Conservation (phyloP, 1,284 basidiomycete species). For the Malassezia caprae region DNA sequence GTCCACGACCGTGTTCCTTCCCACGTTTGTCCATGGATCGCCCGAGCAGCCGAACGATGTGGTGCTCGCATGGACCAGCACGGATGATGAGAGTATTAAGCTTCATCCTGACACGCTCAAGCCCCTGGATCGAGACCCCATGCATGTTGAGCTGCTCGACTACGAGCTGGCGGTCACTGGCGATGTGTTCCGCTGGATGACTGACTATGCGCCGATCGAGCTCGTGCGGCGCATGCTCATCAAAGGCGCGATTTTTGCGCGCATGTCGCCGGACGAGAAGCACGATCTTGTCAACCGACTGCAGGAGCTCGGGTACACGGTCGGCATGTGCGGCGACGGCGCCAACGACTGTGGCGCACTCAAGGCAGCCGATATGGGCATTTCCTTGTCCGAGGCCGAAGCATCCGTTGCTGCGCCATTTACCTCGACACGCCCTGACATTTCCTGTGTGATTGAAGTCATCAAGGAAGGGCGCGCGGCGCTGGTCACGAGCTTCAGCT, state of each 20-base stretch:
- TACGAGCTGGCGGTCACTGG: conserved; percentile 88
- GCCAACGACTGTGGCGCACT: conserved; percentile 97
- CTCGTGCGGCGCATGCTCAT: conserved; percentile 62
- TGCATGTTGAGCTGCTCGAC: conserved; percentile 56
- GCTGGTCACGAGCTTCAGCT: conserved; percentile 92
- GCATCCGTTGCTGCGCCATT: conserved; percentile 99
- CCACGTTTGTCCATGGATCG: conserved; percentile 55
- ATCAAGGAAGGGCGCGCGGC: conserved; percentile 83
- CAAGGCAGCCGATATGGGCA: conserved; percentile 94
- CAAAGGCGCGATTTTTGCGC: conserved; percentile 88
- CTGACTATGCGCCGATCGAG: conserved; percentile 86
- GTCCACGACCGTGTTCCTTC: conserved; percentile 82
- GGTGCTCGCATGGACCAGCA: conserved; percentile 77
- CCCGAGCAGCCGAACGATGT: conserved; percentile 36
- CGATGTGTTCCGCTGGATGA: conserved; percentile 98
- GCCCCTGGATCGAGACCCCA: conserved; percentile 36
- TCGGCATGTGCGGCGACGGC: conserved; percentile 96
- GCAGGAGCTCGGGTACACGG: conserved; percentile 84
- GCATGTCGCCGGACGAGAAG: conserved; percentile 99
- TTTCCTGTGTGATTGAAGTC: conserved; percentile 88
- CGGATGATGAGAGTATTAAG: conserved; percentile 76
- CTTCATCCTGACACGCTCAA: conserved; percentile 76
- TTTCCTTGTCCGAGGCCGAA: conserved; percentile 93
- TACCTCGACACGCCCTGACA: conserved; percentile 85
- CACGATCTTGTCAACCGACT: conserved; percentile 93